Conservation (phyloP, 75 land plant species). For the Cunninghamia lanceolata region DNA sequence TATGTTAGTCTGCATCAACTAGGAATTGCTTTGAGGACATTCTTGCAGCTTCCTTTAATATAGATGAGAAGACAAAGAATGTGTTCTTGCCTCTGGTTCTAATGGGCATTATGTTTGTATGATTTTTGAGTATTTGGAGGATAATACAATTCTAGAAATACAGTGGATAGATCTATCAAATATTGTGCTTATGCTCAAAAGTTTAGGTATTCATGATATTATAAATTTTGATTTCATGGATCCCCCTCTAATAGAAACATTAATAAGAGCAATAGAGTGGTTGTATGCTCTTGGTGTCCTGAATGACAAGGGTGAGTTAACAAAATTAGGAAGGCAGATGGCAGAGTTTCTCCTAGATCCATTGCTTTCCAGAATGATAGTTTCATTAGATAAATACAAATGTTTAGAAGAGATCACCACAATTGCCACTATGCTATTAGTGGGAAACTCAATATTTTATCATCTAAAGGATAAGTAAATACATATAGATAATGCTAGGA, state of each 20-base stretch:
- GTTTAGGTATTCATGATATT: constrained; percentile 84
- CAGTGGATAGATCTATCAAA: constrained; percentile 89
- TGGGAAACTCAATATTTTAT: constrained; percentile 92
- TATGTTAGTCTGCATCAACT: too few species aligned
- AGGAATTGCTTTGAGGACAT: too few species aligned
- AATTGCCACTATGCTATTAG: constrained; percentile 84
- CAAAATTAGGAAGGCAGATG: constrained; percentile 86
- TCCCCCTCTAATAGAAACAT: constrained; percentile 87
- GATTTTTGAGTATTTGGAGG: too few species aligned
- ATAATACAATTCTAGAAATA: constrained; percentile 91
- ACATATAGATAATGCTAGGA: constrained; percentile 94
- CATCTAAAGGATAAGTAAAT: constrained; percentile 97
- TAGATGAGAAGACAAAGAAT: too few species aligned
- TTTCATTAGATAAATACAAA: constrained; percentile 88
- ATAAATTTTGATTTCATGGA: constrained; percentile 93
- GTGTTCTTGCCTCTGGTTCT: too few species aligned
- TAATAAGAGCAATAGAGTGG: constrained; percentile 80
- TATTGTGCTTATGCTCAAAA: constrained; percentile 84
- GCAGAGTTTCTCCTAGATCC: constrained; percentile 96
- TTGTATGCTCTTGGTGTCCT: constrained; percentile 88
- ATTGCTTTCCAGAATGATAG: constrained; percentile 97
- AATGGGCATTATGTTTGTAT: too few species aligned
- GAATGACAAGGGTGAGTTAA: constrained; percentile 83
- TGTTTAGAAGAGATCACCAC: constrained; percentile 82
- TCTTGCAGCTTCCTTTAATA: too few species aligned